Conservation (phyloP, 164 flowering plant genomes). For the Kalanchoe fedtschenkoi region DNA sequence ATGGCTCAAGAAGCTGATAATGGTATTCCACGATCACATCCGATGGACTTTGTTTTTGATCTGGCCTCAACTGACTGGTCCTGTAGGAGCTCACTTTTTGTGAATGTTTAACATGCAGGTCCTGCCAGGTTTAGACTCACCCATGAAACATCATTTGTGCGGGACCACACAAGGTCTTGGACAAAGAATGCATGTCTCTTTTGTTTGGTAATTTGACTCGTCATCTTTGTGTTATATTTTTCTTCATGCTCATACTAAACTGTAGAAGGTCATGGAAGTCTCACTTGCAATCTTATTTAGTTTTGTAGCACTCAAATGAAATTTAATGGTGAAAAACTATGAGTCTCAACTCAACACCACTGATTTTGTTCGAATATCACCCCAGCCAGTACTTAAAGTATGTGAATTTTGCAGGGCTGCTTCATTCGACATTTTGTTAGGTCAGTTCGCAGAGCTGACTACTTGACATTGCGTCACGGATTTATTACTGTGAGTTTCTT, state of each 20-base stretch:
- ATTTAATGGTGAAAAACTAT: conserved; percentile 58
- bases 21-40: conserved; percentile 33
- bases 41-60: background rate
- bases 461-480: conserved; percentile 83
- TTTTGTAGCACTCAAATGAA: background rate
- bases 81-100: conserved; percentile 1
- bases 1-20: conserved; percentile 38
- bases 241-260: conserved; percentile 32
- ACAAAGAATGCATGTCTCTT: conserved; percentile 56
- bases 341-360: background rate
- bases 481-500: conserved; percentile 39
- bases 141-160: conserved; percentile 94
- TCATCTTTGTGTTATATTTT: background rate
- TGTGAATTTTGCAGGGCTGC: conserved; percentile 46
- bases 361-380: background rate
- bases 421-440: conserved; percentile 77
- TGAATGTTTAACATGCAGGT: conserved; percentile 36
- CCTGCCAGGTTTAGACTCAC: conserved; percentile 91
- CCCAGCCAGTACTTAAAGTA: background rate
- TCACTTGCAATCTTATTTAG: background rate
- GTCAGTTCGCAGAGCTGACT: conserved; percentile 78
- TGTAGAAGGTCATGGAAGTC: background rate
- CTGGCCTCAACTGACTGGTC: background rate
- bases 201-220: conserved; percentile 49
- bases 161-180: conserved; percentile 63